phyloP scores from a whole-genome alignment of 306 rosid species.

The Cucumis cinereus region DNA sequence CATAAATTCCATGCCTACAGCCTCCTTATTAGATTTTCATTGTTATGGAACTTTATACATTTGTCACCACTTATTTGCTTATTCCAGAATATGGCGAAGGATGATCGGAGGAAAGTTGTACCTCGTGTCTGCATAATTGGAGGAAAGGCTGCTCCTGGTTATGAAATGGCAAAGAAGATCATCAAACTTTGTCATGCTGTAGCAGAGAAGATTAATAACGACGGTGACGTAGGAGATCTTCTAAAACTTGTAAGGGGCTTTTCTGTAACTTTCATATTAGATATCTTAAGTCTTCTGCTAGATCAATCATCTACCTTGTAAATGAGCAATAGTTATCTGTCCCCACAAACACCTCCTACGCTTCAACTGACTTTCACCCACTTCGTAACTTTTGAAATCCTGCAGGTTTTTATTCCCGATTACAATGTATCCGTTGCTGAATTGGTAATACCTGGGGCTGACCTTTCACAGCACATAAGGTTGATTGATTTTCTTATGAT shows the following conservation, averaged over 20 bases:
- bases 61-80: slow-evolving; percentile 2
- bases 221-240: slow-evolving; percentile 53
- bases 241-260: slow-evolving; percentile 32
- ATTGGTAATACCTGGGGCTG: slow-evolving; percentile 69
- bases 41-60: neutral
- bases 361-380: slow-evolving; percentile 7
- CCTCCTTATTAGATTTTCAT: neutral
- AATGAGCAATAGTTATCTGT: neutral
- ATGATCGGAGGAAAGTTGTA: slow-evolving; percentile 45
- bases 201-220: slow-evolving; percentile 50
- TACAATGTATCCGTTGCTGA: slow-evolving; percentile 71
- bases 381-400: slow-evolving; percentile 12
- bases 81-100: slow-evolving; percentile 46
- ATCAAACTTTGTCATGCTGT: slow-evolving; percentile 62
- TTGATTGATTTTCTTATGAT: slow-evolving; percentile 15
- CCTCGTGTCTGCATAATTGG: slow-evolving; percentile 75
- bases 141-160: slow-evolving; percentile 78
- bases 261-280: neutral
- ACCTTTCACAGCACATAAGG: slow-evolving; percentile 68
- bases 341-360: neutral
- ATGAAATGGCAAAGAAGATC: slow-evolving; percentile 56
- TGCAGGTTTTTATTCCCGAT: slow-evolving; percentile 65
- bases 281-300: slow-evolving; percentile 5
- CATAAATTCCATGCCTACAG: neutral
- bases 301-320: neutral